Evolutionary conservation across 306 rosid species (phyloP).

Genomic region (Vicia villosa): DNA sequence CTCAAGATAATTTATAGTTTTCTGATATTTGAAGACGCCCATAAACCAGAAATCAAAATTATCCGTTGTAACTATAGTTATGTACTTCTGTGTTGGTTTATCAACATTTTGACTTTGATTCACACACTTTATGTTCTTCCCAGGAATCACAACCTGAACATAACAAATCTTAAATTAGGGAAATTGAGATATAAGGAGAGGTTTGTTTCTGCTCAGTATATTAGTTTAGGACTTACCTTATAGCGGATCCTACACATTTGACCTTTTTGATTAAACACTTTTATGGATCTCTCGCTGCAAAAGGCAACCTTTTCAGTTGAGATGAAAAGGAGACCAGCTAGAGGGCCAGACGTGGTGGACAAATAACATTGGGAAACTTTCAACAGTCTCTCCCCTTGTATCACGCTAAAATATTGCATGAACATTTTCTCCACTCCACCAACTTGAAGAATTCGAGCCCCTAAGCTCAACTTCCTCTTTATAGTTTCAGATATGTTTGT

Average conservation of each 20-base stretch:
- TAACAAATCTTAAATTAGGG: not conserved
- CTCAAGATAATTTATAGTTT: constrained; percentile 34
- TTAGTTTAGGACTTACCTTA: constrained; percentile 30
- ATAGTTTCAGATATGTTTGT: not conserved
- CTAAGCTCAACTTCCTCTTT: constrained; percentile 49
- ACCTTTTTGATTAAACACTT: constrained; percentile 50
- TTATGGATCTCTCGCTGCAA: constrained; percentile 75
- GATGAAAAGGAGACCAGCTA: constrained; percentile 80
- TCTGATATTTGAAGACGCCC: constrained; percentile 39
- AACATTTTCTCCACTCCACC: constrained; percentile 64
- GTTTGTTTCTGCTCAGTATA: not conserved
- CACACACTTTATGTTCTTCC: constrained; percentile 41
- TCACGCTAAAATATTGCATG: constrained; percentile 46
- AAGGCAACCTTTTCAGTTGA: constrained; percentile 73
- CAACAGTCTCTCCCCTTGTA: constrained; percentile 53
- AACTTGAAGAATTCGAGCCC: constrained; percentile 56
- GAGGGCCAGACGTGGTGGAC: constrained; percentile 79
- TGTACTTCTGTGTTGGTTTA: constrained; percentile 45
- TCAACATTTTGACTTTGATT: constrained; percentile 41
- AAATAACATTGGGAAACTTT: constrained; percentile 57
- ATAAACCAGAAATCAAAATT: constrained; percentile 43
- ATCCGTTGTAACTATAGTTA: constrained; percentile 36
- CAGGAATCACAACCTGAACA: constrained; percentile 37
- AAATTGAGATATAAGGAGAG: constrained; percentile 9
- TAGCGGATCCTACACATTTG: constrained; percentile 42